Evolutionary conservation across 2,329 filamentous ascomycete genomes (phyloP).

Genomic region (Penicillium sp.): DNA sequence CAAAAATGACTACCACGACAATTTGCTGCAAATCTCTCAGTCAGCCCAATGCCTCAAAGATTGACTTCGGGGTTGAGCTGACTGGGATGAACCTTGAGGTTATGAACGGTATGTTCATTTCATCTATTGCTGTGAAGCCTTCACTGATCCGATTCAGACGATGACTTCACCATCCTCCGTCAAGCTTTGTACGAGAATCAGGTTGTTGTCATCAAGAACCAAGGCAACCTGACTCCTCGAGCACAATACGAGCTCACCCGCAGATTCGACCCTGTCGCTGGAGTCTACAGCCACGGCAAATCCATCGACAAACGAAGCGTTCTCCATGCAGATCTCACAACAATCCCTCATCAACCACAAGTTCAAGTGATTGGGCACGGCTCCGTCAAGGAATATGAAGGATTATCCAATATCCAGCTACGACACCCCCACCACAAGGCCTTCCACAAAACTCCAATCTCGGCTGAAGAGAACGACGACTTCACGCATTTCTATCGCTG

Average conservation of each 20-base stretch:
- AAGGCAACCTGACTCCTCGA: conserved; percentile 62
- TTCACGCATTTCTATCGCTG: conserved; percentile 69
- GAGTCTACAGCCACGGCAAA: conserved; percentile 75
- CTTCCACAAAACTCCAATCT: conserved; percentile 69
- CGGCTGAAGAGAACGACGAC: conserved; percentile 58
- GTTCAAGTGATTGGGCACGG: conserved; percentile 81
- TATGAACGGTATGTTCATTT: conserved; percentile 55
- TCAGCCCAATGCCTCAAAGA: conserved; percentile 30
- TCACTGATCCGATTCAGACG: conserved; percentile 46
- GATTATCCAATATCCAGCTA: conserved; percentile 65
- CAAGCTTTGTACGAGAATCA: conserved; percentile 67
- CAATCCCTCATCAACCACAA: conserved; percentile 75
- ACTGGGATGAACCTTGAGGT: conserved; percentile 61
- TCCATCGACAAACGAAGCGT: conserved; percentile 68
- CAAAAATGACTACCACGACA: neutral
- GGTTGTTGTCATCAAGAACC: conserved; percentile 70
- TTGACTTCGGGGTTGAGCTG: conserved; percentile 64
- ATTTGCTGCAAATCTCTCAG: conserved; percentile 15
- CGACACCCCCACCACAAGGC: conserved; percentile 75
- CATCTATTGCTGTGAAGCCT: neutral
- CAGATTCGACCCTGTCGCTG: conserved; percentile 67
- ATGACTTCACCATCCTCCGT: conserved; percentile 64
- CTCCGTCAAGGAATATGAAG: conserved; percentile 67
- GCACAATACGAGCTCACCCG: conserved; percentile 74
- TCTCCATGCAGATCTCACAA: conserved; percentile 77